phyloP scores from a whole-genome alignment of 179 eudicot genomes.

The Heliamphora pulchella region DNA sequence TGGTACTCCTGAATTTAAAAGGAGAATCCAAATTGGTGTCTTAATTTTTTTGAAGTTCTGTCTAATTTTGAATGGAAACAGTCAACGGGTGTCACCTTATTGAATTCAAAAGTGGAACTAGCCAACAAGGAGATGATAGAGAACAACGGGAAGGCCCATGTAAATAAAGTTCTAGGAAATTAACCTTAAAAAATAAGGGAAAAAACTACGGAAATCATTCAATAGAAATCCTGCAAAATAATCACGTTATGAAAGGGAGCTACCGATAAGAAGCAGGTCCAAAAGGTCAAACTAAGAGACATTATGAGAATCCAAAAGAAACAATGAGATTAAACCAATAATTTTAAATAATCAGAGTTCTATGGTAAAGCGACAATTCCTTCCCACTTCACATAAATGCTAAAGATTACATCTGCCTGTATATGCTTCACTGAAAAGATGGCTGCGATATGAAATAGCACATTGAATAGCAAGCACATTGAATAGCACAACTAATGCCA shows the following conservation, averaged over 20 bases:
- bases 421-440: background rate
- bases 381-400: background rate
- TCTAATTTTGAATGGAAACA: too few relatives aligned
- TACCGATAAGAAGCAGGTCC: background rate
- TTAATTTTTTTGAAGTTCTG: too few relatives aligned
- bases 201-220: background rate
- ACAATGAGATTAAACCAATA: background rate
- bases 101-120: too few relatives aligned
- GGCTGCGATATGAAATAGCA: conserved; percentile 3
- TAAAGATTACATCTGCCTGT: background rate
- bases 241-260: background rate
- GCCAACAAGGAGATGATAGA: too few relatives aligned
- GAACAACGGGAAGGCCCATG: background rate
- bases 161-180: background rate
- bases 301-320: background rate
- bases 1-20: background rate
- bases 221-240: background rate
- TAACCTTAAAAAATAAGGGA: background rate
- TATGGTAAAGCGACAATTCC: too few relatives aligned
- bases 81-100: too few relatives aligned
- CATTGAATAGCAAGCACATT: background rate
- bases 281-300: background rate
- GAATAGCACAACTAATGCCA: background rate
- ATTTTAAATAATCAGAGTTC: background rate
- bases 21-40: too few relatives aligned